Evolutionary conservation across 805 yeast species (phyloP).

Genomic region (Myxozyma neglecta): DNA sequence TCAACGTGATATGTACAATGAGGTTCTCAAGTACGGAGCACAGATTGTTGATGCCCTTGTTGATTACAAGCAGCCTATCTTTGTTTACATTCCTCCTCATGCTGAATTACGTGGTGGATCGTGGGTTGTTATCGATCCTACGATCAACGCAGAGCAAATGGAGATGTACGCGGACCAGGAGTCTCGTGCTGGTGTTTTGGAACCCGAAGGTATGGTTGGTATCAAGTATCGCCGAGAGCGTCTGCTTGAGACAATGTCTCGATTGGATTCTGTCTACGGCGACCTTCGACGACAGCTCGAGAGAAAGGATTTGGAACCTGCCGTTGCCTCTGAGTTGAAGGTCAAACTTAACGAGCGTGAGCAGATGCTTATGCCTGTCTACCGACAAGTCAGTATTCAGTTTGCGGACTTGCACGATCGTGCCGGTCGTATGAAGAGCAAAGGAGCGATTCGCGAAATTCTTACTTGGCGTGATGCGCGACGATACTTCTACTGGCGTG

Average conservation of each 20-base stretch:
- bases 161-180: conserved; percentile 98
- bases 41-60: conserved; percentile 96
- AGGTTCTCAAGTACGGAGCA: conserved; percentile 94
- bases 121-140: conserved; percentile 99
- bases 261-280: conserved; percentile 77
- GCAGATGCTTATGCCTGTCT: conserved; percentile 75
- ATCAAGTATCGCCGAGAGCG: conserved; percentile 95
- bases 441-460: conserved; percentile 84
- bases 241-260: conserved; percentile 82
- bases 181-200: conserved; percentile 95
- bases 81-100: conserved; percentile 95
- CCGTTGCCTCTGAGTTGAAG: conserved; percentile 64
- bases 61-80: conserved; percentile 93
- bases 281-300: conserved; percentile 62
- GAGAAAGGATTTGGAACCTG: conserved; percentile 51
- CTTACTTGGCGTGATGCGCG: conserved; percentile 85
- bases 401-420: conserved; percentile 98
- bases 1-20: conserved; percentile 99
- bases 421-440: conserved; percentile 95
- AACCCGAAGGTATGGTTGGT: conserved; percentile 99
- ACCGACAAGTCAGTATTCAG: conserved; percentile 88
- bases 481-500: conserved; percentile 98
- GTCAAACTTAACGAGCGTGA: conserved; percentile 77
- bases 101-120: conserved; percentile 99
- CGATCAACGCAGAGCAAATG: conserved; percentile 95